Percentiles rank a stretch among this genome's conserved stretches.
phyloP scores from a whole-genome alignment of 306 rosid species.

The Sphenostylis stenocarpa region DNA sequence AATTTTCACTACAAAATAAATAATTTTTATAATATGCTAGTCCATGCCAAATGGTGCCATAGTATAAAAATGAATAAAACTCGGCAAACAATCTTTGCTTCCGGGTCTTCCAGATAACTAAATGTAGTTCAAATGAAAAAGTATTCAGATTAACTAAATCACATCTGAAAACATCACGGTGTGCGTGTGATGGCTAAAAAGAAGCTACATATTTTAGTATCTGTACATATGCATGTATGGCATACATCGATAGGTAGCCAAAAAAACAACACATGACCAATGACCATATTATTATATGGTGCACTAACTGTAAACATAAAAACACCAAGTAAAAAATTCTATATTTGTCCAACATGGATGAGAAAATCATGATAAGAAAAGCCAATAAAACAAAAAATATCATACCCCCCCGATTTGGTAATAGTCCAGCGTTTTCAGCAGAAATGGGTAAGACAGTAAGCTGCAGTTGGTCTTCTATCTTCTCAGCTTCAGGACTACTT shows the following conservation, averaged over 20 bases:
- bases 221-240: neutral
- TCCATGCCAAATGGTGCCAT: conserved; percentile 1
- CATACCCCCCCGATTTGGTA: conserved; percentile 71
- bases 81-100: conserved; percentile 14
- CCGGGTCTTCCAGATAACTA: neutral
- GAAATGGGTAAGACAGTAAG: conserved; percentile 66
- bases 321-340: neutral
- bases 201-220: neutral
- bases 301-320: neutral
- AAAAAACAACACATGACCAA: neutral
- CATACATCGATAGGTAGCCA: conserved; percentile 2
- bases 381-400: conserved; percentile 21
- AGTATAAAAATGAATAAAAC: conserved; percentile 3
- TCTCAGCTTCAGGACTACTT: conserved; percentile 36
- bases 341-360: neutral
- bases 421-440: conserved; percentile 70
- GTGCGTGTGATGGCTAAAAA: neutral
- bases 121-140: neutral
- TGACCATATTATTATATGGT: neutral
- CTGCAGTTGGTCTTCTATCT: conserved; percentile 39
- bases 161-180: conserved; percentile 7
- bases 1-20: neutral
- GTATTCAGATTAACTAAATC: conserved; percentile 6
- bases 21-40: neutral
- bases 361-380: conserved; percentile 1